These are phyloP conservation scores for Aethionema arabicum DNA, from an alignment of 345 rosid species.

Conservation along the genomic window DNA sequence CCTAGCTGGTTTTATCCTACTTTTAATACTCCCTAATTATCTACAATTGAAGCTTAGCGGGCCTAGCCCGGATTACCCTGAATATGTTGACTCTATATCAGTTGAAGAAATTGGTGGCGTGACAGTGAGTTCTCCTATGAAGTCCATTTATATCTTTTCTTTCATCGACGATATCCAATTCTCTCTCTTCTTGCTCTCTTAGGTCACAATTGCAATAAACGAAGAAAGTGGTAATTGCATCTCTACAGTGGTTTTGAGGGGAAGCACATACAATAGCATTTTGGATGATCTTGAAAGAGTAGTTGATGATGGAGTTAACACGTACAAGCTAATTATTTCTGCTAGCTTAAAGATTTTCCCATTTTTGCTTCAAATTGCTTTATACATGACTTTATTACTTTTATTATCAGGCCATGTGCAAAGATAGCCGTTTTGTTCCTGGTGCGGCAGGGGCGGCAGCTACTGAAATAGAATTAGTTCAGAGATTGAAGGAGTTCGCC, in stretches of 20 bases:
- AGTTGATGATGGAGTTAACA: constrained; percentile 97
- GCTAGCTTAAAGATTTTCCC: background rate
- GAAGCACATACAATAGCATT: constrained; percentile 94
- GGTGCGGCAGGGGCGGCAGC: constrained; percentile 99
- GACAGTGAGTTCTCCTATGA: constrained; percentile 57
- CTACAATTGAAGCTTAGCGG: constrained; percentile 83
- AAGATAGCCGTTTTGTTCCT: constrained; percentile 87
- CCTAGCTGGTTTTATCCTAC: constrained; percentile 10
- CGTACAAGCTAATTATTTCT: constrained; percentile 70
- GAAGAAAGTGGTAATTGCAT: constrained; percentile 94
- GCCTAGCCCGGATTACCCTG: constrained; percentile 86
- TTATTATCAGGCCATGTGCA: constrained; percentile 85
- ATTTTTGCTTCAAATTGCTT: background rate
- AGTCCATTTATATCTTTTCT: constrained; percentile 1
- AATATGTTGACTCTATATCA: constrained; percentile 79
- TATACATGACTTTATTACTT: background rate
- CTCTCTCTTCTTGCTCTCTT: constrained; percentile 12
- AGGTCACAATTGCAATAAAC: constrained; percentile 85
- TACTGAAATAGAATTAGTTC: constrained; percentile 92
- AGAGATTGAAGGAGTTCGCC: constrained; percentile 87
- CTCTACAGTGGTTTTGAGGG: constrained; percentile 84
- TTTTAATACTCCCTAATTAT: constrained; percentile 20
- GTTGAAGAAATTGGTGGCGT: constrained; percentile 97
- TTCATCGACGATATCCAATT: constrained; percentile 4
- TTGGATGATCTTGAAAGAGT: constrained; percentile 99